These are phyloP conservation scores for Alternaria panax DNA, from an alignment of 2,329 filamentous ascomycete species.

Conservation along the genomic window DNA sequence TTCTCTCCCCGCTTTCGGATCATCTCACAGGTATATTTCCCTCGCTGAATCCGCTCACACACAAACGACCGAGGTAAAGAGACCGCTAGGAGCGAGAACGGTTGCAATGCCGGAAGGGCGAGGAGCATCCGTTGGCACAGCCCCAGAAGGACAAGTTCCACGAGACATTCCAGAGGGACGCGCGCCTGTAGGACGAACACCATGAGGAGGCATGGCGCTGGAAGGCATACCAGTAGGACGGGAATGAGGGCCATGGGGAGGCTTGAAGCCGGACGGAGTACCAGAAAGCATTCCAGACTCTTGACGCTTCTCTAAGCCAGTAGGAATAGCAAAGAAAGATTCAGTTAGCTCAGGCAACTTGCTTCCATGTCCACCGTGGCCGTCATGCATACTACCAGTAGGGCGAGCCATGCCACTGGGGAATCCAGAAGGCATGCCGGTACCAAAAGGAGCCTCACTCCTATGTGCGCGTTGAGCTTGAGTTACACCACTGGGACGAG, in stretches of 20 bases:
- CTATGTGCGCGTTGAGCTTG: background rate
- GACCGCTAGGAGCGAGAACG: background rate
- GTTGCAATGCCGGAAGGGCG: background rate
- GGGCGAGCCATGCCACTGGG: background rate
- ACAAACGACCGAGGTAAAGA: background rate
- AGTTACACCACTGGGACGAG: background rate
- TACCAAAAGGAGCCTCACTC: background rate
- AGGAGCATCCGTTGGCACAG: background rate
- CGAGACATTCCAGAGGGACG: background rate
- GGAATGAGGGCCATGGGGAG: background rate
- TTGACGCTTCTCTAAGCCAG: background rate
- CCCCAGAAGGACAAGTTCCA: background rate
- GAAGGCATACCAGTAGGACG: background rate
- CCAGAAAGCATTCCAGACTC: background rate
- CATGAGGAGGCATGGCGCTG: background rate
- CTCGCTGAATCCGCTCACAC: background rate
- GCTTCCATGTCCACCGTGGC: background rate
- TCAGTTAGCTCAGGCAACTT: background rate
- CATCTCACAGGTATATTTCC: background rate
- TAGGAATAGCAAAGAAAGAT: background rate
- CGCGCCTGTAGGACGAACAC: background rate
- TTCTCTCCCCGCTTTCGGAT: background rate
- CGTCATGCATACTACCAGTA: background rate
- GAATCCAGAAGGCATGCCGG: background rate
- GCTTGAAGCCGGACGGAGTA: background rate